Evolutionary conservation across 2,329 filamentous ascomycete genomes (phyloP), one percentile per base, ranked within the genome.

Genomic region (Penicillium hesseltinei): DNA sequence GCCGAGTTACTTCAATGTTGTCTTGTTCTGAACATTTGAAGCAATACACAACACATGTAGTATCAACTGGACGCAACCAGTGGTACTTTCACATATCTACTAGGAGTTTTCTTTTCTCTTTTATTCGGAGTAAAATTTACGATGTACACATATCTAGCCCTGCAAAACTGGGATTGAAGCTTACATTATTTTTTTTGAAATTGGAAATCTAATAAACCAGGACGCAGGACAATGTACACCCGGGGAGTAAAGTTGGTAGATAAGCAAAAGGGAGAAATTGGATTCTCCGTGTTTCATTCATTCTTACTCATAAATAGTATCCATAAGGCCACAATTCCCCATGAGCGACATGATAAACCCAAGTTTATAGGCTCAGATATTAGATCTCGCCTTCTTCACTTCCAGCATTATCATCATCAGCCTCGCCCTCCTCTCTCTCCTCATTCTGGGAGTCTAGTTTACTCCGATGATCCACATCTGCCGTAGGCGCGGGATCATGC

Each of bases 311-410:
- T 35, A 47, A 23, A n/a, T 35, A 11, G 19, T 25, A 17, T 8
- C 5, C 7, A 2, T 15, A 7, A 35, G 9, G 44, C 19, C 19
- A 45, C n/a, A 31, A 11, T 17, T 17, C 11, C 13, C 4, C n/a
- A 33, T 23, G n/a, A 21, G 11, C 13, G 13, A n/a, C 11, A 5
- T n/a, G 15, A n/a, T 23, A n/a, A 2, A n/a, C 31, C 13, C 19
- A 36, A 35, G 6, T 43, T 17, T 33, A 11, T 15, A 17, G 27
- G 15, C 8, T 46, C 29, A n/a, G 33, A 21, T 13, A 10, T 19
- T 61, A 77, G 36, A 77, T 65, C 58, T 78, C 76, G 15, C 76
- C 76, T 54, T 78, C 76, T 60, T 78, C 76, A 51, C 76, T 78
- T 4, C 76, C 75, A 29, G 69, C 73, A 7, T 74, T 73, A 25